These are phyloP conservation scores for Suillus discolor DNA, from an alignment of 768 basidiomycete species.

Conservation along the genomic window DNA sequence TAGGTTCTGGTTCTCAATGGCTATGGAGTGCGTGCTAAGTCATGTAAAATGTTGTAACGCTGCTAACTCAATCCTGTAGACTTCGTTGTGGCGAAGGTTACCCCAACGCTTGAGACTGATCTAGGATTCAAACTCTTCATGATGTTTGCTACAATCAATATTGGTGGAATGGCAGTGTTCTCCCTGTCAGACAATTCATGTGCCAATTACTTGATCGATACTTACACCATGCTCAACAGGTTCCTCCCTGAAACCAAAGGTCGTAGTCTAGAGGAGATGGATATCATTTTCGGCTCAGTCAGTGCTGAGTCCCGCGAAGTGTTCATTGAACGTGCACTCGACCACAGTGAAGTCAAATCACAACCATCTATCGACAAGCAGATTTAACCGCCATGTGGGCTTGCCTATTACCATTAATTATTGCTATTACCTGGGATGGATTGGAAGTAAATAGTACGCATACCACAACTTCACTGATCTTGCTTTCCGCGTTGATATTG, in stretches of 20 bases:
- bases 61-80: constrained; percentile 38
- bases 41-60: background rate
- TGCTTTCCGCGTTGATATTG: constrained; percentile 2
- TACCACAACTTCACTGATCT: background rate
- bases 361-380: constrained; percentile 12
- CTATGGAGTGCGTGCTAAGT: constrained; percentile 62
- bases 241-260: constrained; percentile 67
- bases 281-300: constrained; percentile 61
- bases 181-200: constrained; percentile 48
- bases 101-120: constrained; percentile 60
- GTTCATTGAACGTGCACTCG: constrained; percentile 44
- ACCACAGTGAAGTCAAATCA: constrained; percentile 6
- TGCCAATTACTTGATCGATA: background rate
- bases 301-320: constrained; percentile 53
- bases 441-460: background rate
- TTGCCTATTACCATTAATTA: background rate
- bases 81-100: constrained; percentile 73
- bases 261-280: constrained; percentile 56
- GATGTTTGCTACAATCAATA: constrained; percentile 76
- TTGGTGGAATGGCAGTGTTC: constrained; percentile 70
- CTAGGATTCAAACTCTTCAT: constrained; percentile 78
- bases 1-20: constrained; percentile 82
- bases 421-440: background rate
- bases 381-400: constrained; percentile 9
- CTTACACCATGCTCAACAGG: constrained; percentile 28